These are phyloP conservation scores for Atkinsonella hypoxylon DNA, from an alignment of 2,329 filamentous ascomycete genomes.

Conservation along the genomic window DNA sequence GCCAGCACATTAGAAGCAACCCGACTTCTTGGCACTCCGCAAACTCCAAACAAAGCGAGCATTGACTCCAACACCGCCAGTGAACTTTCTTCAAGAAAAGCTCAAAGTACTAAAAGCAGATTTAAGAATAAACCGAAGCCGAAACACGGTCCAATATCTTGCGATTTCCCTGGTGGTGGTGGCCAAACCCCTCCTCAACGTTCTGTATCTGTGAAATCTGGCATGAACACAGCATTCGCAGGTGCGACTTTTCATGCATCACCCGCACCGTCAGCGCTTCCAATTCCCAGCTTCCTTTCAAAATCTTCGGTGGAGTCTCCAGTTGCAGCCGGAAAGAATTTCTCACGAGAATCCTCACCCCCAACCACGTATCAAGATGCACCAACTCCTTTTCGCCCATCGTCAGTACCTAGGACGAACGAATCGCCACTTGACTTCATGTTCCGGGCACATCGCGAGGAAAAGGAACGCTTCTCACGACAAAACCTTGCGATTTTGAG, in stretches of 20 bases:
- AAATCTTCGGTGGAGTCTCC: conserved; percentile 61
- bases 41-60: conserved; percentile 35
- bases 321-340: conserved; percentile 19
- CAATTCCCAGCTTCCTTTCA: conserved; percentile 76
- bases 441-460: conserved; percentile 76
- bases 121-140: conserved; percentile 15
- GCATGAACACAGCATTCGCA: conserved; percentile 57
- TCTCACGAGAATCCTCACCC: conserved; percentile 32
- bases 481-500: conserved; percentile 27
- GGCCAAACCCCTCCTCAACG: conserved; percentile 32
- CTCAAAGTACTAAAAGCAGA: conserved; percentile 19
- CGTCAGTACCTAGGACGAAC: conserved; percentile 23
- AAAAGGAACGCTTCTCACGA: conserved; percentile 47
- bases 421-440: conserved; percentile 81
- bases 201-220: conserved; percentile 31
- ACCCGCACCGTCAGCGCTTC: conserved; percentile 78
- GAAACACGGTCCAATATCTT: conserved; percentile 23
- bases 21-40: conserved; percentile 22
- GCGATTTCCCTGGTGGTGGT: conserved; percentile 27
- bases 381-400: conserved; percentile 29
- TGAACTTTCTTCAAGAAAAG: conserved; percentile 14
- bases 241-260: conserved; percentile 93
- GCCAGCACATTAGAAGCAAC: conserved; percentile 18
- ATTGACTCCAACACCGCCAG: conserved; percentile 23
- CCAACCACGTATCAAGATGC: conserved; percentile 41